Conservation (phyloP, 169 alveolate genomes). For the Plasmodium knowlesi region DNA sequence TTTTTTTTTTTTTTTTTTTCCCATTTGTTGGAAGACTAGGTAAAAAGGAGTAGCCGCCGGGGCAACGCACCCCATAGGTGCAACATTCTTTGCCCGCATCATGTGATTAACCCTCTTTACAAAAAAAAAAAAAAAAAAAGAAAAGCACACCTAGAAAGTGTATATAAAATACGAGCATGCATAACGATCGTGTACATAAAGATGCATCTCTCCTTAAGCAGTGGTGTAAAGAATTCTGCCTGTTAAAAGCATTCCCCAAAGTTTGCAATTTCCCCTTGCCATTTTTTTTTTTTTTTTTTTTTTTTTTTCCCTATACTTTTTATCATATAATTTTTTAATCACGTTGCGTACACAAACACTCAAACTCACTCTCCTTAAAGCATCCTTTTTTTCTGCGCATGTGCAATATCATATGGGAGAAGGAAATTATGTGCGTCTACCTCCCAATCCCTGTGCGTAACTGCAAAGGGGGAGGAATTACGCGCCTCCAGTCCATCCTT, state of each 20-base stretch:
- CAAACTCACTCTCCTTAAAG: neutral
- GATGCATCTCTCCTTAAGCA: neutral
- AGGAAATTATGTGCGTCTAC: neutral
- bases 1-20: too few relatives aligned
- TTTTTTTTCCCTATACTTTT: neutral
- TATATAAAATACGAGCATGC: neutral
- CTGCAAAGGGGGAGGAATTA: neutral
- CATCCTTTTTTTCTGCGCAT: neutral
- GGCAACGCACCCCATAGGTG: neutral
- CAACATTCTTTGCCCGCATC: neutral
- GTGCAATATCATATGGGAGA: neutral
- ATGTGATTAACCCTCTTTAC: neutral
- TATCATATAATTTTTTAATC: neutral
- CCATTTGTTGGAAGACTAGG: neutral
- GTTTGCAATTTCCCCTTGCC: neutral
- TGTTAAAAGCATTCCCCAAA: neutral
- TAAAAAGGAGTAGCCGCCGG: neutral
- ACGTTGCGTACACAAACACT: neutral
- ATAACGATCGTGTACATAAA: neutral
- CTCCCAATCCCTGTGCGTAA: neutral
- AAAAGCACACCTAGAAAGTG: neutral
- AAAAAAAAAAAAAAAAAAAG: neutral
- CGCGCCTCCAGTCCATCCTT: neutral
- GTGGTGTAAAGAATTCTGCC: neutral
- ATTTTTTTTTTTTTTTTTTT: too few relatives aligned